Conservation (phyloP, 2,329 filamentous ascomycete species). For the Chaetomium strumarium region DNA sequence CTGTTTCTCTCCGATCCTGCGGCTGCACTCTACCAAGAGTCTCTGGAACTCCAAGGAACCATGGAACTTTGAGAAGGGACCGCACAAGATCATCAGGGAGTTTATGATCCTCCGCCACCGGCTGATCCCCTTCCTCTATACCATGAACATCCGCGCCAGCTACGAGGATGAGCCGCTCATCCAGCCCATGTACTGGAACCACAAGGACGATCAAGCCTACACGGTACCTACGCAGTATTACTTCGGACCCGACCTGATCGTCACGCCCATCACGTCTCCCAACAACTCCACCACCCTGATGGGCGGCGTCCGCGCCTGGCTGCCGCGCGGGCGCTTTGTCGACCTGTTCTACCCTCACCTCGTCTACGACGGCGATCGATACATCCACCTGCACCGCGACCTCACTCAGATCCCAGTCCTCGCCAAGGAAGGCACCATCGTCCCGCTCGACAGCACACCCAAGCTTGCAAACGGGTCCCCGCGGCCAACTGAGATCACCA, state of each 20-base stretch:
- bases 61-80: conserved; percentile 48
- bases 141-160: conserved; percentile 45
- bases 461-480: conserved; percentile 41
- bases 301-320: conserved; percentile 47
- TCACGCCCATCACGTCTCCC: conserved; percentile 50
- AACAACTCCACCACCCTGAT: conserved; percentile 41
- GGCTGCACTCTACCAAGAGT: conserved; percentile 54
- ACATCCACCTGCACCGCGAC: conserved; percentile 45
- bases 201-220: conserved; percentile 49
- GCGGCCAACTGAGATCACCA: conserved; percentile 43
- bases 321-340: conserved; percentile 48
- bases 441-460: conserved; percentile 45
- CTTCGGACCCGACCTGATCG: conserved; percentile 52
- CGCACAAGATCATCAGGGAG: conserved; percentile 39
- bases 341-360: conserved; percentile 51
- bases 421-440: conserved; percentile 50
- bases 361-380: conserved; percentile 51
- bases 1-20: conserved; percentile 54
- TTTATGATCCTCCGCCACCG: conserved; percentile 51
- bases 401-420: conserved; percentile 49
- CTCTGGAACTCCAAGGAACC: conserved; percentile 57
- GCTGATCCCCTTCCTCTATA: conserved; percentile 55
- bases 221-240: conserved; percentile 51
- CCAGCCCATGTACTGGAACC: conserved; percentile 59
- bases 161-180: conserved; percentile 46